A percentile compares a stretch with the other conserved stretches of the same genome.
Conservation (phyloP, 331 rosid species). For the Rosa hybrid region DNA sequence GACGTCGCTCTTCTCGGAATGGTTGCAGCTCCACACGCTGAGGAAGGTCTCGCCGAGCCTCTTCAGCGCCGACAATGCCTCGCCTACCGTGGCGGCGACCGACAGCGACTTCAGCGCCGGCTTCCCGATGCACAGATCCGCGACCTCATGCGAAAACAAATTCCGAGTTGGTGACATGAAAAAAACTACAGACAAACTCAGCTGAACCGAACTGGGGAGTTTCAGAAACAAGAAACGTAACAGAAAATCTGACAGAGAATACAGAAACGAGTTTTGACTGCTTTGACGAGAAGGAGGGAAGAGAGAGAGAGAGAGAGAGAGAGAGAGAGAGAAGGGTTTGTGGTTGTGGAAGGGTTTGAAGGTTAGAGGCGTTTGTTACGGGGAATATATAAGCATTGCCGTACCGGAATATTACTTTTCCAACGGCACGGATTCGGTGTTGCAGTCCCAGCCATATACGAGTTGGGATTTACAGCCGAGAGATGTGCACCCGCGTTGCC, state of each 20-base stretch:
- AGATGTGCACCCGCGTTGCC: not conserved
- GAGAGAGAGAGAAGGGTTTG: not conserved
- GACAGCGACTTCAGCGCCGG: slow-evolving; percentile 66
- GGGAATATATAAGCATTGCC: not conserved
- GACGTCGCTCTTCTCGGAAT: slow-evolving; percentile 27
- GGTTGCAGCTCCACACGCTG: slow-evolving; percentile 78
- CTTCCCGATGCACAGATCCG: slow-evolving; percentile 87
- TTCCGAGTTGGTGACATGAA: slow-evolving; percentile 67
- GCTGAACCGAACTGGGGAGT: not conserved
- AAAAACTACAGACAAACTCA: slow-evolving; percentile 34
- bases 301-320: not conserved
- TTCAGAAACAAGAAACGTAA: not conserved
- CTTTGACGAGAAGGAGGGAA: not conserved
- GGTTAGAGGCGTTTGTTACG: not conserved
- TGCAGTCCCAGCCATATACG: not conserved
- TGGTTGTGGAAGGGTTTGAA: not conserved
- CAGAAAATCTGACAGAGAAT: not conserved
- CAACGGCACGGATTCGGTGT: not conserved
- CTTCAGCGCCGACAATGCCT: slow-evolving; percentile 60
- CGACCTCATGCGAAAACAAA: slow-evolving; percentile 46
- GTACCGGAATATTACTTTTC: not conserved
- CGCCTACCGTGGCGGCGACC: slow-evolving; percentile 53
- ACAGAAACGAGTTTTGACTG: too few species aligned
- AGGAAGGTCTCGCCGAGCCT: slow-evolving; percentile 40
- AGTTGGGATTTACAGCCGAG: not conserved